Evolutionary conservation across 352 stramenopile species (phyloP).

Genomic region (Phytophthora podocarpi): DNA sequence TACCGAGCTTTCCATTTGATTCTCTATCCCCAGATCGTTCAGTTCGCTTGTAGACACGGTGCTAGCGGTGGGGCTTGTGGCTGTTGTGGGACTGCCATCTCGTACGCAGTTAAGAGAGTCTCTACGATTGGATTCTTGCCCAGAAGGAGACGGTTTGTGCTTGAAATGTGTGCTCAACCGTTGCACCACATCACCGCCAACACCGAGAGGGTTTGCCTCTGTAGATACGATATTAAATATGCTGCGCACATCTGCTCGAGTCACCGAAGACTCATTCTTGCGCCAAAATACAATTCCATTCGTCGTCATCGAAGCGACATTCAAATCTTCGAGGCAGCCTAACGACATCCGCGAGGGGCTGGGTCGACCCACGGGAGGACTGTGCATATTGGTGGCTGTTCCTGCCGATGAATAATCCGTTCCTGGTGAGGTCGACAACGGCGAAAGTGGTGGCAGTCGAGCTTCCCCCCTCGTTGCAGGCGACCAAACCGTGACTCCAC

Average conservation of each 20-base stretch:
- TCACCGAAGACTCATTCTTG: slow-evolving; percentile 51
- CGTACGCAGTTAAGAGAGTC: slow-evolving; percentile 35
- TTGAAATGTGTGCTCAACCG: slow-evolving; percentile 54
- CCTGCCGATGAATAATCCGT: slow-evolving; percentile 24
- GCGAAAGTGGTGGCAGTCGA: slow-evolving; percentile 25
- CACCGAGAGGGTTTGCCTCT: slow-evolving; percentile 52
- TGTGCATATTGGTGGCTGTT: slow-evolving; percentile 9
- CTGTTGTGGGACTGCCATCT: slow-evolving; percentile 31
- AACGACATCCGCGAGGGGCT: slow-evolving; percentile 45
- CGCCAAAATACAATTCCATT: slow-evolving; percentile 71
- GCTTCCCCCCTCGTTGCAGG: slow-evolving; percentile 4
- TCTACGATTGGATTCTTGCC: slow-evolving; percentile 10
- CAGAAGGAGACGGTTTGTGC: slow-evolving; percentile 19
- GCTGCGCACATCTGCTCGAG: slow-evolving; percentile 35
- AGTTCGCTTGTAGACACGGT: slow-evolving; percentile 34
- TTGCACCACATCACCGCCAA: slow-evolving; percentile 65
- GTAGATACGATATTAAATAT: slow-evolving; percentile 46
- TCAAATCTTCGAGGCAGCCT: slow-evolving; percentile 58
- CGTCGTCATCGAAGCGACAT: slow-evolving; percentile 66
- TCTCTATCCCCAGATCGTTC: slow-evolving; percentile 31
- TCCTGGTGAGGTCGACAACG: slow-evolving; percentile 25
- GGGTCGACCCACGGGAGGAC: slow-evolving; percentile 6
- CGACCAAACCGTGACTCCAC: slow-evolving; percentile 30
- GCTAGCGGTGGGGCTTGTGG: slow-evolving; percentile 16
- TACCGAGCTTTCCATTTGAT: slow-evolving; percentile 11